Base-by-base conservation (phyloP, 2,329 filamentous ascomycete species). In the Penicillium hesseltinei region DNA sequence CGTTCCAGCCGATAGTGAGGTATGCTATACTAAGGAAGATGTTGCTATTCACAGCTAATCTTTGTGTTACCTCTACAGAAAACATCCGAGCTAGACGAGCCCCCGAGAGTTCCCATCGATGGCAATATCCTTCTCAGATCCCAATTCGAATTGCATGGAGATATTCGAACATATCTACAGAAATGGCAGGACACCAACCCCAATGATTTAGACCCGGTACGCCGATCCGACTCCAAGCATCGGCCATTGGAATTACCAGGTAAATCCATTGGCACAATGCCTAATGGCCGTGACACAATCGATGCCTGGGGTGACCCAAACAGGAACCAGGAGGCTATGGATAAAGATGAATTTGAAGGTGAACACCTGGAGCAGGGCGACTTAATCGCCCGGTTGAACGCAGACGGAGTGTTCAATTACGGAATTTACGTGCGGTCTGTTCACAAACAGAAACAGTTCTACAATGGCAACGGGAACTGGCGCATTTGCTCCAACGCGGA, bases 401-500 rank as follows among this genome's bases (percentile, higher is more conserved):
- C 61, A 2, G 63, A 71, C 6, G 70, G 69, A 2, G 57, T 70
- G 3, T 63, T 73, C 45, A 66, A 60, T 29, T 67, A 75, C 33
- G 74, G 72, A 11, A 70, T 79, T 7, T 79, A 79, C 56, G 69
- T 78, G 19, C 72, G 71, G 23, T 76, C 76, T 0, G 49, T 78
- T 27, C 69, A 72, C 21, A 73, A 71, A 49, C 75, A 77, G 49
- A 71, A 71, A 51, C 76, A 79, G 49, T 78, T 79, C 43, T 79
- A 79, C 47, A 77, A 73, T 2, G 62, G 66, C 10, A 65, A 72
- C 57, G 77, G 77, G 8, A 77, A 78, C 62, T 79, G 77, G 77
- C 70, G 77, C 5, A 66, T 77, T 21, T 71, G 69, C 35, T 64
- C 62, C 8, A 66, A 75, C 5, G 68, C 63, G 21, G 66, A 71